Conservation (phyloP, 164 flowering plant genomes). For the Houttuynia cordata region DNA sequence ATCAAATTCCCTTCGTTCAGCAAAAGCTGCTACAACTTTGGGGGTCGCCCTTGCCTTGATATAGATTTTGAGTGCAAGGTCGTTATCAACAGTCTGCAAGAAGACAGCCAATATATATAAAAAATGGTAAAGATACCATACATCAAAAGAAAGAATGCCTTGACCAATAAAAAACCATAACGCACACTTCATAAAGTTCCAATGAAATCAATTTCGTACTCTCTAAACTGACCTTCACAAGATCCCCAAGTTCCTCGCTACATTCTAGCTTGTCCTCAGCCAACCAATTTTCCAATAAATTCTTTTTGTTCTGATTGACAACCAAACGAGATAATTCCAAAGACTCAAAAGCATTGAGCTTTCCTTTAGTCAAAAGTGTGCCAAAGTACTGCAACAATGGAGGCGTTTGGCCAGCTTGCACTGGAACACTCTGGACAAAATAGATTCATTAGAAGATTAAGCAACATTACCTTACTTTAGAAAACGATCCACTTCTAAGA, state of each 20-base stretch:
- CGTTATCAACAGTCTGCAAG: conserved; percentile 93
- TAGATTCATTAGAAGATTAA: conserved; percentile 1
- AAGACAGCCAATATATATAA: background rate
- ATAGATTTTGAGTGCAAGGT: conserved; percentile 91
- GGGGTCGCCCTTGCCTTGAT: conserved; percentile 99
- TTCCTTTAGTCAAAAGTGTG: conserved; percentile 85
- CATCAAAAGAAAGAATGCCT: no score
- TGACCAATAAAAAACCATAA: background rate
- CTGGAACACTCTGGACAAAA: conserved; percentile 88
- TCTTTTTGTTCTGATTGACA: conserved; percentile 95
- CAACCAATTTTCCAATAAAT: conserved; percentile 95
- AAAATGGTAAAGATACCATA: background rate
- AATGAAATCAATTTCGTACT: no score
- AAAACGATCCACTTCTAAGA: background rate
- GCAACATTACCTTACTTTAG: background rate
- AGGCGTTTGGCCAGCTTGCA: conserved; percentile 97
- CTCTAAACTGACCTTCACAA: conserved; percentile 66
- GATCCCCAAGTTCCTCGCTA: conserved; percentile 98
- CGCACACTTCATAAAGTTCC: background rate
- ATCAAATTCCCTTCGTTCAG: conserved; percentile 96
- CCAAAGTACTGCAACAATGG: conserved; percentile 97
- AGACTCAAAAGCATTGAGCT: conserved; percentile 95
- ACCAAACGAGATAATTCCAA: conserved; percentile 96
- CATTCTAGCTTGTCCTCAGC: conserved; percentile 99
- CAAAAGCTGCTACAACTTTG: conserved; percentile 99